A percentile compares a stretch with the other conserved stretches of the same genome.
Evolutionary conservation across 2,329 filamentous ascomycete genomes (phyloP).

Genomic region (Magnaporthiopsis rhizophila): DNA sequence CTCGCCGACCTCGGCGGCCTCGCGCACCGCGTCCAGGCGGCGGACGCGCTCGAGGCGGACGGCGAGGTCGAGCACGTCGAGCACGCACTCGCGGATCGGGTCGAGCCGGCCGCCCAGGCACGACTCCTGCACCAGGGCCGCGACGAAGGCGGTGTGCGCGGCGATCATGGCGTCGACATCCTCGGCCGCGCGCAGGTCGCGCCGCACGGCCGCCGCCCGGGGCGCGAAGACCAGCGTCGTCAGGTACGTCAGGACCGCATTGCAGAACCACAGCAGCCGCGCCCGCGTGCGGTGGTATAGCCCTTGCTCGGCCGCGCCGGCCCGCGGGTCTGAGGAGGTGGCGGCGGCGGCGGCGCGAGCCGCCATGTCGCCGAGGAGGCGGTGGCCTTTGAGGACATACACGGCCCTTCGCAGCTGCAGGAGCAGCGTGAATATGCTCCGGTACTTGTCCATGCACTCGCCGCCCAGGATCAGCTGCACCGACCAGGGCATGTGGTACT

Average conservation of each 20-base stretch:
- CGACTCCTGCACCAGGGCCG: slow-evolving; percentile 56
- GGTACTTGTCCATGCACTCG: slow-evolving; percentile 57
- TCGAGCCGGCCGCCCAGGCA: slow-evolving; percentile 61
- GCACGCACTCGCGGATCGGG: slow-evolving; percentile 63
- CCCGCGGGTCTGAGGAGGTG: slow-evolving; percentile 12
- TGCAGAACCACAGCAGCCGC: slow-evolving; percentile 70
- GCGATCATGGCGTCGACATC: slow-evolving; percentile 78
- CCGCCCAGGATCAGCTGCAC: slow-evolving; percentile 66
- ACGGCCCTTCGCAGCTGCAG: slow-evolving; percentile 69
- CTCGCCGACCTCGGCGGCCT: slow-evolving; percentile 29
- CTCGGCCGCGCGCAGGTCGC: slow-evolving; percentile 48
- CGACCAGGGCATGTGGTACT: slow-evolving; percentile 61
- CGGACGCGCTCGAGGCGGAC: slow-evolving; percentile 60
- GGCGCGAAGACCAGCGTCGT: slow-evolving; percentile 63
- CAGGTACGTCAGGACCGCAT: slow-evolving; percentile 67
- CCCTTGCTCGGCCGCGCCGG: slow-evolving; percentile 31
- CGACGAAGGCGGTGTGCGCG: slow-evolving; percentile 57
- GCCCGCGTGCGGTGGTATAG: slow-evolving; percentile 56
- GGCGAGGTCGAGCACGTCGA: slow-evolving; percentile 69
- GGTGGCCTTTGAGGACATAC: slow-evolving; percentile 53
- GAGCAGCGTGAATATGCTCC: slow-evolving; percentile 65
- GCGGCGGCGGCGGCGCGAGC: slow-evolving; percentile 14
- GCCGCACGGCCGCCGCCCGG: slow-evolving; percentile 46
- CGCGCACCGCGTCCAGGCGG: slow-evolving; percentile 26
- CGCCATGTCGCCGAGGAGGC: slow-evolving; percentile 33